A percentile compares a stretch with the other conserved stretches of the same genome.
These are phyloP conservation scores for Plicaturopsis crispa DNA, from an alignment of 768 basidiomycete species.

Conservation along the genomic window DNA sequence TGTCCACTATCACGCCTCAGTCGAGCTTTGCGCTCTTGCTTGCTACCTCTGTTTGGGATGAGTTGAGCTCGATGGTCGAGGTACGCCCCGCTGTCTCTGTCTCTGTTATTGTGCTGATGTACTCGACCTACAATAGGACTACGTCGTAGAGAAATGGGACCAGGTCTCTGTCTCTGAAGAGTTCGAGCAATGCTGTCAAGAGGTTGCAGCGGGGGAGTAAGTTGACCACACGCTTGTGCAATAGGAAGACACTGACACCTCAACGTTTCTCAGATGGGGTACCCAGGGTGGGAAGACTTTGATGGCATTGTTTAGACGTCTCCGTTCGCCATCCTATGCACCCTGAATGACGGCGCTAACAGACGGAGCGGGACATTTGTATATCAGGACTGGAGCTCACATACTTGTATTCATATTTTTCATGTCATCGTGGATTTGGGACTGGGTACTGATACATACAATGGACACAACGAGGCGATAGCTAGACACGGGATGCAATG, in stretches of 20 bases:
- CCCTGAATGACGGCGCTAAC: too few relatives aligned
- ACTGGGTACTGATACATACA: too few relatives aligned
- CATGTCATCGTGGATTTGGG: too few relatives aligned
- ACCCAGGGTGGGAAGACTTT: constrained; percentile 62
- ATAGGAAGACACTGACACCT: constrained; percentile 1
- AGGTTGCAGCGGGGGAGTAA: constrained; percentile 69
- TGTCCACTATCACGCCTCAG: constrained; percentile 58
- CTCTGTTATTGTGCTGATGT: constrained; percentile 9
- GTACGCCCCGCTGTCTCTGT: constrained; percentile 24
- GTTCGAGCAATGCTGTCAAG: constrained; percentile 64
- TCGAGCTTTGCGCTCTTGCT: constrained; percentile 63
- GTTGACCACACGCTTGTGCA: constrained; percentile 18
- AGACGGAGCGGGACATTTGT: too few relatives aligned
- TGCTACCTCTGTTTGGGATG: constrained; percentile 63
- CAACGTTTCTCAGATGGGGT: constrained; percentile 47
- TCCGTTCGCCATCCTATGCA: constrained; percentile 63
- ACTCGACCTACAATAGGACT: constrained; percentile 44
- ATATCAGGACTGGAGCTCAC: not conserved
- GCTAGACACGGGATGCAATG: too few relatives aligned
- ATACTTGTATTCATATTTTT: not conserved
- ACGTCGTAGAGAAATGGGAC: constrained; percentile 71
- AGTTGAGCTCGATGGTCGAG: constrained; percentile 52
- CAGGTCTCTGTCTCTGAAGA: constrained; percentile 56
- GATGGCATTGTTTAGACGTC: constrained; percentile 57
- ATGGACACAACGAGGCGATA: too few relatives aligned